Conservation (phyloP, 2,329 filamentous ascomycete species). For the Metarhizium guizhouense region DNA sequence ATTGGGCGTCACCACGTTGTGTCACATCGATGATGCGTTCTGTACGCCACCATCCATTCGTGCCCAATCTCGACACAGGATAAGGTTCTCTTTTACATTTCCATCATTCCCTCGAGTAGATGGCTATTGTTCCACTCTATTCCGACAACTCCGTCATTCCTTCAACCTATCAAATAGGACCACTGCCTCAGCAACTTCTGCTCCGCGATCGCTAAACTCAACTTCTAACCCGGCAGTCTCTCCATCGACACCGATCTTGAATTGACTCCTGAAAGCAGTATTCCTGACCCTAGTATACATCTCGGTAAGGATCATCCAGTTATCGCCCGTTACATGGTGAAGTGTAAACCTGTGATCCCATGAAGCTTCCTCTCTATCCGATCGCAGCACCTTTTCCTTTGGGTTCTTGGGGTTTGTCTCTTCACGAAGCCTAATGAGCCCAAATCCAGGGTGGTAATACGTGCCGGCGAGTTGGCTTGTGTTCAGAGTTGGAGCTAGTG, state of each 20-base stretch:
- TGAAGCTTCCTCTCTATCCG: conserved; percentile 11
- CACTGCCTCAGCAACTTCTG: background rate
- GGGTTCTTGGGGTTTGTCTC: conserved; percentile 6
- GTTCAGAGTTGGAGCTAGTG: conserved; percentile 25
- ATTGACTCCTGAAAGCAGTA: background rate
- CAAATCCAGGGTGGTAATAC: conserved; percentile 35
- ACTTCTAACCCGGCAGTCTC: conserved; percentile 15
- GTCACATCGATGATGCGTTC: no score
- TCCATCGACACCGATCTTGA: background rate
- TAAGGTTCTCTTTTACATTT: no score
- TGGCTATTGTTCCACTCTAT: no score
- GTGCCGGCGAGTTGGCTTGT: conserved; percentile 26
- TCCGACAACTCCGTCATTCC: no score
- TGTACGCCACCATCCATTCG: no score
- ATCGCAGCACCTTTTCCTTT: conserved; percentile 11
- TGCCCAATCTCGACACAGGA: no score
- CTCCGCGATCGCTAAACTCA: background rate
- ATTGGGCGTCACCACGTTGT: no score
- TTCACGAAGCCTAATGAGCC: conserved; percentile 11
- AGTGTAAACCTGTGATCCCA: conserved; percentile 13
- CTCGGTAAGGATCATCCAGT: conserved; percentile 18
- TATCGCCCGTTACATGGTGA: conserved; percentile 17
- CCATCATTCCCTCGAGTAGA: no score
- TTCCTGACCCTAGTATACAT: background rate
- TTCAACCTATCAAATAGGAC: background rate